Conservation (phyloP, 2,329 filamentous ascomycete species). For the Trichoderma koningii region DNA sequence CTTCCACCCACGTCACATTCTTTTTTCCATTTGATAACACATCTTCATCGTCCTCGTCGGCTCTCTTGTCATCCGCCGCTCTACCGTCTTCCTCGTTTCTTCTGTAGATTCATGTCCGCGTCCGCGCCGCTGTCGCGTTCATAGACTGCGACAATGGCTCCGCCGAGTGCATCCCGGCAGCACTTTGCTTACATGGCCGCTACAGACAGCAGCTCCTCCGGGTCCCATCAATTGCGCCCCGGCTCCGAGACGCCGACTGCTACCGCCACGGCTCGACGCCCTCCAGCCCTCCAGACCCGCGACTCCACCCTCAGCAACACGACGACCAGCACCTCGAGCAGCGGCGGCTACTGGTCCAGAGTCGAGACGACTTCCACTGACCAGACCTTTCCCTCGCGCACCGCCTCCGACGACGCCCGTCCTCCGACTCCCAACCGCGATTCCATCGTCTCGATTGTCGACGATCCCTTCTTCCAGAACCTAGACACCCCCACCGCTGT, state of each 20-base stretch:
- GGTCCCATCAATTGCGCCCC: slow-evolving; percentile 18
- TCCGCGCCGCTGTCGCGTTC: slow-evolving; percentile 33
- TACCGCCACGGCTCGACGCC: slow-evolving; percentile 28
- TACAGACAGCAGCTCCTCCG: slow-evolving; percentile 27
- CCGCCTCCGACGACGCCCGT: slow-evolving; percentile 16
- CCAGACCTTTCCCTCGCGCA: slow-evolving; percentile 30
- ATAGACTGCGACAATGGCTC: slow-evolving; percentile 38
- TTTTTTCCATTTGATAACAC: background rate
- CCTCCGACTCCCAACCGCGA: slow-evolving; percentile 43
- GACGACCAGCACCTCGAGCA: slow-evolving; percentile 24
- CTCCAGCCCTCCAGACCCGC: slow-evolving; percentile 27
- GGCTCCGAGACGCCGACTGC: slow-evolving; percentile 26
- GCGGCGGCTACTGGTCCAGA: slow-evolving; percentile 17
- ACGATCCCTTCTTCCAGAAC: slow-evolving; percentile 58
- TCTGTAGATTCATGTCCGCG: slow-evolving; percentile 34
- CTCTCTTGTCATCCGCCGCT: background rate
- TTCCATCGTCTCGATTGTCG: slow-evolving; percentile 56
- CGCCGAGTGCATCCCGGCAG: slow-evolving; percentile 33
- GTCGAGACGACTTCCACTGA: slow-evolving; percentile 17
- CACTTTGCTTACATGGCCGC: slow-evolving; percentile 26
- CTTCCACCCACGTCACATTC: background rate
- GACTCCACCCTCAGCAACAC: slow-evolving; percentile 32
- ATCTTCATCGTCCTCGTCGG: background rate
- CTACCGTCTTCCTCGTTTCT: slow-evolving; percentile 7
- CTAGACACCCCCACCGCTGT: slow-evolving; percentile 44